A percentile compares a stretch with the other conserved stretches of the same genome.
Evolutionary conservation across 2,329 filamentous ascomycete genomes (phyloP).

Genomic region (Coleophoma cylindrospora): DNA sequence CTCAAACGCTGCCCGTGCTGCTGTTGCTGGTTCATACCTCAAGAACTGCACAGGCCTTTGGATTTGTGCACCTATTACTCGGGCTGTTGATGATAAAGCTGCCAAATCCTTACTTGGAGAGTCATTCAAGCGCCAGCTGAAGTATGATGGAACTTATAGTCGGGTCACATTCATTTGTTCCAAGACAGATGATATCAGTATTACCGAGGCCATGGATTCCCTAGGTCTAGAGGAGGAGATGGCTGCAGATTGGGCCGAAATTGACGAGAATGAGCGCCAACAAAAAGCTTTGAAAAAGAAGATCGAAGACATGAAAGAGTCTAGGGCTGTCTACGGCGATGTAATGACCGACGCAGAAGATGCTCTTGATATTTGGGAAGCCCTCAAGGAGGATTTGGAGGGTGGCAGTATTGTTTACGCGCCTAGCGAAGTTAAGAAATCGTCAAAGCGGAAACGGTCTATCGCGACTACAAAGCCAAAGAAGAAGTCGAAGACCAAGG

Average conservation of each 20-base stretch:
- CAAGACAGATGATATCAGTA: constrained; percentile 56
- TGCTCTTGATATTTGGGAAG: constrained; percentile 39
- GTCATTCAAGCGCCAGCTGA: constrained; percentile 52
- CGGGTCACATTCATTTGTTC: constrained; percentile 56
- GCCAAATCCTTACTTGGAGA: constrained; percentile 51
- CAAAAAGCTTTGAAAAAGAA: constrained; percentile 10
- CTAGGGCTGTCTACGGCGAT: constrained; percentile 27
- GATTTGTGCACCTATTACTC: constrained; percentile 57
- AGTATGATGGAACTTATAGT: constrained; percentile 50
- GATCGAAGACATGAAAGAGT: constrained; percentile 25
- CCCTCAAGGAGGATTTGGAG: constrained; percentile 29
- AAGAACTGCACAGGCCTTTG: constrained; percentile 42
- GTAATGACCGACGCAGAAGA: constrained; percentile 32
- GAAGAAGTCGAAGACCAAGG: constrained; percentile 14
- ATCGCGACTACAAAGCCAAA: constrained; percentile 8
- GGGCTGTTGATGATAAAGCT: constrained; percentile 55
- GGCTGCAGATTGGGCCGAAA: constrained; percentile 27
- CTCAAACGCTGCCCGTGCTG: constrained; percentile 39
- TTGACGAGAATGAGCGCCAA: constrained; percentile 16
- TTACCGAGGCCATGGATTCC: constrained; percentile 29
- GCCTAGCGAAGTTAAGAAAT: constrained; percentile 11
- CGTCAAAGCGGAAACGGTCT: constrained; percentile 37
- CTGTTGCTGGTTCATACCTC: constrained; percentile 46
- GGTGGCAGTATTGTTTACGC: constrained; percentile 37
- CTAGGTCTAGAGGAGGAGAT: constrained; percentile 32